Base-by-base conservation (phyloP, 2,329 filamentous ascomycete species). In the Xylariaceae sp. region DNA sequence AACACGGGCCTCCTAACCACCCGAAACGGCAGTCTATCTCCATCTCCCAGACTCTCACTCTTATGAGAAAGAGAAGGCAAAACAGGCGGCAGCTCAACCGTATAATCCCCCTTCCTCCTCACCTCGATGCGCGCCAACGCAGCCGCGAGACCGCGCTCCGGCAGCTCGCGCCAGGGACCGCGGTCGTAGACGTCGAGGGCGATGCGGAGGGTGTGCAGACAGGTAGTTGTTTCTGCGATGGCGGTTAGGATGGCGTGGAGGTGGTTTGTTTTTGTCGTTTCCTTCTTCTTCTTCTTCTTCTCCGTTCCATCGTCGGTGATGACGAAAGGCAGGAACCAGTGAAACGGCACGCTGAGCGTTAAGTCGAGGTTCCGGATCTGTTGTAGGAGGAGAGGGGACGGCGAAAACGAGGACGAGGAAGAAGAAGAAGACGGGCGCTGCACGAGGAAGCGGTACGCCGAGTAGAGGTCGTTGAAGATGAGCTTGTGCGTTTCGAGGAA, bases 401-500 rank as follows among this genome's bases (percentile, higher is more conserved):
- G 17, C 17, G 17, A 18, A 18, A 18, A 18, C 17, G 17, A 18
- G 1, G 17, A 18, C 17, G 17, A 18, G 17, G 17, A 18, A 18
- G 17, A 18, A 18, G 17, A 18, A 2, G 17, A 67, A n/a, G 65
- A 64, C 10, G 58, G 57, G 23, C 63, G 62, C 17, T 18, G 17
- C 42, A 68, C 66, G 54, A 73, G 65, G 57, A 73, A 72, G 34
- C 64, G 64, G 17, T 72, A 63, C 2, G 67, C 67, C 2, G 70
- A 66, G 59, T 66, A 66, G 13, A 71, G 42, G 23, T 71, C 68
- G 62, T 70, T 71, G 60, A 72, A 69, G 18, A 71, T 56, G 44
- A 73, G 66, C 30, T 66, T 67, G 53, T 72, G 69, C 3, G 60
- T 67, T 55, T 72, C 69, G 15, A 73, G 63, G 17, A 72, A 70